Evolutionary conservation across 352 stramenopile species (phyloP).

Genomic region (Peronospora belbahrii): DNA sequence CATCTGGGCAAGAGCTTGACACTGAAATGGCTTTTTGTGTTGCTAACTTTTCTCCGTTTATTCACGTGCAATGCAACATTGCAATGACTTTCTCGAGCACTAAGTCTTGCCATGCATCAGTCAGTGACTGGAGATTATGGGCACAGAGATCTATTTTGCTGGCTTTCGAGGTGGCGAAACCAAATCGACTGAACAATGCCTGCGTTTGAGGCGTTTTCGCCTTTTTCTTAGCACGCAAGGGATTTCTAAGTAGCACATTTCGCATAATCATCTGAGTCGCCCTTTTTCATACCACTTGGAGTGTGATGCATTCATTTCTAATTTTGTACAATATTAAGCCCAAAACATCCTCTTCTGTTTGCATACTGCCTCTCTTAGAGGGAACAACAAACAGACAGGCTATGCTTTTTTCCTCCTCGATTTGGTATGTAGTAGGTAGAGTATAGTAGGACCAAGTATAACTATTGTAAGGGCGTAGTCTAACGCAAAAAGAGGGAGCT

Average conservation of each 20-base stretch:
- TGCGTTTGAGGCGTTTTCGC: background rate
- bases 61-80: background rate
- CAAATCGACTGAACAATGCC: background rate
- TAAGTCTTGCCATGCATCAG: too few relatives aligned
- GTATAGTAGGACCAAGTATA: constrained; percentile 11
- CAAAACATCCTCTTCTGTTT: constrained; percentile 6
- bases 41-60: background rate
- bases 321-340: constrained; percentile 11
- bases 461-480: constrained; percentile 13
- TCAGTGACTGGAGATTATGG: too few relatives aligned
- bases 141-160: too few relatives aligned
- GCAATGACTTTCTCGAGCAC: too few relatives aligned
- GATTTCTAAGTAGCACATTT: constrained; percentile 3
- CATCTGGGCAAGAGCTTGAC: background rate
- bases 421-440: constrained; percentile 2
- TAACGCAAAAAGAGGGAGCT: constrained; percentile 14
- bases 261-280: background rate
- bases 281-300: background rate
- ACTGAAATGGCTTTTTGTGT: background rate
- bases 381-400: constrained; percentile 22
- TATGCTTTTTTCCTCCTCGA: constrained; percentile 10
- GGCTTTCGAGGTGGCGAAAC: background rate
- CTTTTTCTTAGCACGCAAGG: background rate
- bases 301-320: constrained; percentile 9
- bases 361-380: constrained; percentile 24